Evolutionary conservation across 805 yeast genomes (phyloP).

Genomic region (Blastobotrys chiropterorum): DNA sequence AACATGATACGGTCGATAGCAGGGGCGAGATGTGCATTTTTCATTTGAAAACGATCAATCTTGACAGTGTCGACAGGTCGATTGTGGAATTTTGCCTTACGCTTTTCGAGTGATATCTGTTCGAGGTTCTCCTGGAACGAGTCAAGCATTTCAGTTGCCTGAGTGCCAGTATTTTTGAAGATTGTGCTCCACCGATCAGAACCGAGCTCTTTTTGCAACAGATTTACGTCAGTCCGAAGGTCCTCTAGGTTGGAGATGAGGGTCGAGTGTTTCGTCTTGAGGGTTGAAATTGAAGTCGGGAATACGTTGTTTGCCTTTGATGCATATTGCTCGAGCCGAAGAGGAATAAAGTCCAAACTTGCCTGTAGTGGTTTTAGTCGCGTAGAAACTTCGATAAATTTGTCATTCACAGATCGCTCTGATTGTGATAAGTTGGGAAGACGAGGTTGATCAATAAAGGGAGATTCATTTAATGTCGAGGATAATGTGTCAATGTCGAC

Average conservation of each 20-base stretch:
- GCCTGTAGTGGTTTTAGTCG: constrained; percentile 20
- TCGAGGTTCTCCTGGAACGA: constrained; percentile 12
- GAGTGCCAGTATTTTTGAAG: constrained; percentile 13
- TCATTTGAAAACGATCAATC: constrained; percentile 12
- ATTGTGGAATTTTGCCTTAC: neutral
- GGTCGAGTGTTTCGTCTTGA: constrained; percentile 14
- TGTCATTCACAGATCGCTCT: constrained; percentile 15
- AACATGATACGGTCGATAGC: constrained; percentile 13
- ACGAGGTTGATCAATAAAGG: constrained; percentile 12
- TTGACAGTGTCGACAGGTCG: neutral
- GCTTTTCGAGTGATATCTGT: constrained; percentile 5
- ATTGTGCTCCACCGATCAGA: constrained; percentile 20
- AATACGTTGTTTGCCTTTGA: constrained; percentile 14
- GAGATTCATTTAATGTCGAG: constrained; percentile 13
- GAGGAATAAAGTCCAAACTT: constrained; percentile 20
- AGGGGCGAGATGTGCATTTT: constrained; percentile 14
- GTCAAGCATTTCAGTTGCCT: constrained; percentile 16
- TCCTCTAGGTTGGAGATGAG: constrained; percentile 10
- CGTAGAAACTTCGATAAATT: constrained; percentile 15
- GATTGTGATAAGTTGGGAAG: constrained; percentile 16
- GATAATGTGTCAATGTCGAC: constrained; percentile 12
- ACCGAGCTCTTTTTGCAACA: constrained; percentile 19
- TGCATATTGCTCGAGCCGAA: constrained; percentile 19
- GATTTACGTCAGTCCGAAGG: constrained; percentile 10
- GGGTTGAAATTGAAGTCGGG: constrained; percentile 17